Evolutionary conservation across 345 rosid species (phyloP).

Genomic region (Pistacia atlantica): DNA sequence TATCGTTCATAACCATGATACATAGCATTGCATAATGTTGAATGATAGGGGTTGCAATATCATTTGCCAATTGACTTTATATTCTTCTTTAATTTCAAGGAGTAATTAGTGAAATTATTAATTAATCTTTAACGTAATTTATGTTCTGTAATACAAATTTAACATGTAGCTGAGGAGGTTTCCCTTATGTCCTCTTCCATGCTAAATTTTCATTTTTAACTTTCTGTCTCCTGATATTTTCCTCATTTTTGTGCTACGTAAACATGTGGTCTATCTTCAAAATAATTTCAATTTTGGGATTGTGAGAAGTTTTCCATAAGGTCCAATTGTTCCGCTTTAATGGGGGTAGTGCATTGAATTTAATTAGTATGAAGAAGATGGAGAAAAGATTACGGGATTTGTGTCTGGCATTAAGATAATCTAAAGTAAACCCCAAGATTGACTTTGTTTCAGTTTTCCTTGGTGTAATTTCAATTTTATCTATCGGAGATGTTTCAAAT

Average conservation of each 20-base stretch:
- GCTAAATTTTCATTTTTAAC: neutral
- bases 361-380: neutral
- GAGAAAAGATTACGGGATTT: neutral
- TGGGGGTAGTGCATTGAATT: neutral
- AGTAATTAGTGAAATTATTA: too few species aligned
- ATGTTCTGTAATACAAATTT: neutral
- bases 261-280: neutral
- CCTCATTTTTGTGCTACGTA: too few species aligned
- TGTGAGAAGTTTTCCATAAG: neutral
- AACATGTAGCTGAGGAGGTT: neutral
- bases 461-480: neutral
- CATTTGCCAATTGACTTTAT: neutral
- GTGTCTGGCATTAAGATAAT: neutral
- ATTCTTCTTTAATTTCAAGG: too few species aligned
- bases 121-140: neutral
- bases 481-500: neutral
- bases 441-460: neutral
- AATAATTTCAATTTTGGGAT: neutral
- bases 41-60: neutral
- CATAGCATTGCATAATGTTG: neutral
- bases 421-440: neutral
- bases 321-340: neutral
- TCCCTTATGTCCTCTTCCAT: neutral
- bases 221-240: neutral
- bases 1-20: neutral